These are phyloP conservation scores for Trichoderma atrobrunneum DNA, from an alignment of 2,329 filamentous ascomycete genomes.

Conservation along the genomic window DNA sequence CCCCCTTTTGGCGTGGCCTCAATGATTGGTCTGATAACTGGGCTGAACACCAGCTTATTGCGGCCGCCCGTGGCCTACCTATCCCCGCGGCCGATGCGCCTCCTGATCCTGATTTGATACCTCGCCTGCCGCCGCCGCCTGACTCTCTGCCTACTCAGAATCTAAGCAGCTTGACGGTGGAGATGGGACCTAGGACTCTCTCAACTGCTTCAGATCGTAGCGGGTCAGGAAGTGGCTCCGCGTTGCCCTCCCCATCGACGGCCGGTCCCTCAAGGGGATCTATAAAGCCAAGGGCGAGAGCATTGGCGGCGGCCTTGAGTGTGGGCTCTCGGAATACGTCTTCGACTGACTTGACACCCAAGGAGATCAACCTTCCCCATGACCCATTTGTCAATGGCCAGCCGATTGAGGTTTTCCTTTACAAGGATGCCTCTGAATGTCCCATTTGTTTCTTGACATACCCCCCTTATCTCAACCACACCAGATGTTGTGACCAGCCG, in stretches of 20 bases:
- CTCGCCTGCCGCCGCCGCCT: constrained; percentile 44
- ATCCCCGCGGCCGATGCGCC: constrained; percentile 83
- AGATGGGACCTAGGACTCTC: constrained; percentile 72
- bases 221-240: constrained; percentile 59
- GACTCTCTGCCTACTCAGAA: constrained; percentile 52
- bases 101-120: constrained; percentile 63
- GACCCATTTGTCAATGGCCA: constrained; percentile 95
- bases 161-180: constrained; percentile 71
- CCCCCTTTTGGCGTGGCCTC: constrained; percentile 92
- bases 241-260: constrained; percentile 49
- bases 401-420: constrained; percentile 85
- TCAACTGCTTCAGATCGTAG: constrained; percentile 73
- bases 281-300: constrained; percentile 84
- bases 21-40: constrained; percentile 85
- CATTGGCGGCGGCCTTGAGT: constrained; percentile 76
- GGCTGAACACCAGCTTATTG: constrained; percentile 94
- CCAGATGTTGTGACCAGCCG: constrained; percentile 89
- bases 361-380: constrained; percentile 74
- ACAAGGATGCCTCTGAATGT: constrained; percentile 87
- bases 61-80: constrained; percentile 77
- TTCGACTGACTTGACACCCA: constrained; percentile 67
- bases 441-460: constrained; percentile 97
- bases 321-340: constrained; percentile 70
- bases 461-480: constrained; percentile 89
- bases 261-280: constrained; percentile 45